Evolutionary conservation across 192 early-diverging fungal genomes (phyloP), one percentile per base, ranked within the genome.

Genomic region (Hyaloraphidium curvatum): DNA sequence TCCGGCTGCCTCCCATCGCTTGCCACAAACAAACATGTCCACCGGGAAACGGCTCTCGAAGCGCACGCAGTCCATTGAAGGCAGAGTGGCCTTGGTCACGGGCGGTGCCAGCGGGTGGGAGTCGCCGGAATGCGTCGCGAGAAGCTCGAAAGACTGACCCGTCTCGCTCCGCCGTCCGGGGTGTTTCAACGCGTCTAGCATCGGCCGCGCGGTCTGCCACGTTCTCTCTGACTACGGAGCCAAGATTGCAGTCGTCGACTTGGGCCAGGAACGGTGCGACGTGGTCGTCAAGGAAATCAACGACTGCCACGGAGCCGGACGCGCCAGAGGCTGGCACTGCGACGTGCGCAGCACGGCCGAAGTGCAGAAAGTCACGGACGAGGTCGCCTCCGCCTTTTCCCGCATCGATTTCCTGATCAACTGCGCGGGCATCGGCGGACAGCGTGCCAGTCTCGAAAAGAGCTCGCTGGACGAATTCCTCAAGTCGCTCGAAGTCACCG

Each of bases 161-260:
- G n/a, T n/a, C n/a, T n/a, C n/a, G n/a, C n/a, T n/a, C n/a, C n/a
- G n/a, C n/a, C n/a, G n/a, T n/a, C n/a, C n/a, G n/a, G n/a, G n/a
- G n/a, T n/a, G n/a, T n/a, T n/a, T n/a, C n/a, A n/a, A n/a, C n/a
- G 43, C 43, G 4, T 48, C 43, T 25, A 25, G 43, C 19, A 48
- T 48, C 5, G 43, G 43, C 25, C 43, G 43, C 7, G 43, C 43
- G 7, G 14, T 14, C 43, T 14, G 7, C 7, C 43, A 48, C 43
- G 43, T 48, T 11, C 43, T 48, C 7, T 14, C 43, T 22, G 43
- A 48, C 23, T 14, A 7, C 7, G 43, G 43, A 11, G 43, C 43
- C 14, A 48, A 48, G 43, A 25, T 48, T 11, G 43, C 43, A 22
- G 43, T 48, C 17, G 43, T 48, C 17, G 43, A 48, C 43, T 22